Percentiles rank a stretch among this genome's conserved stretches.
phyloP scores from a whole-genome alignment of 495 filamentous ascomycete species.

The Penicillium cataractarum region DNA sequence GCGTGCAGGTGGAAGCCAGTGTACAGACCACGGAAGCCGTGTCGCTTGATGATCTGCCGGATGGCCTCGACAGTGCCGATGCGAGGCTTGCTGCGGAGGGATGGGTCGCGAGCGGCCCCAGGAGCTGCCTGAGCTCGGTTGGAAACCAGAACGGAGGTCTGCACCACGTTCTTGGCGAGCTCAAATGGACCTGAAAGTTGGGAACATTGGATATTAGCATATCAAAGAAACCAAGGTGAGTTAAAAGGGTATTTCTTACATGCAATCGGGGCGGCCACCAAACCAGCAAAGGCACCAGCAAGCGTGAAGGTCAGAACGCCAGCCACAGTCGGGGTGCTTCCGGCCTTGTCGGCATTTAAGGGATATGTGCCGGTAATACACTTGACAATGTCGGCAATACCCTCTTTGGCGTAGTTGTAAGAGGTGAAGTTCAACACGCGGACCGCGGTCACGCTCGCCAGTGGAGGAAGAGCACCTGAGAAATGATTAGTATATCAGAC shows the following conservation, averaged over 20 bases:
- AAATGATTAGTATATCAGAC: slow-evolving; percentile 3
- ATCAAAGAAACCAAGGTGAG: not conserved
- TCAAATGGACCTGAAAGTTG: slow-evolving; percentile 77
- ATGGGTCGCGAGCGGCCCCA: slow-evolving; percentile 58
- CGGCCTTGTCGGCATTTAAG: slow-evolving; percentile 66
- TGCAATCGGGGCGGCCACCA: slow-evolving; percentile 79
- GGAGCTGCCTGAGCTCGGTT: slow-evolving; percentile 63
- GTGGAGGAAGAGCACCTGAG: slow-evolving; percentile 74
- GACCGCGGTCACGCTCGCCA: slow-evolving; percentile 86
- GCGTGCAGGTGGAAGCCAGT: slow-evolving; percentile 81
- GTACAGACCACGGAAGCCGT: slow-evolving; percentile 80
- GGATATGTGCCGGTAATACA: slow-evolving; percentile 68
- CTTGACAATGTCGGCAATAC: slow-evolving; percentile 57
- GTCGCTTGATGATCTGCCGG: slow-evolving; percentile 73
- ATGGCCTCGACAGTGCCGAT: slow-evolving; percentile 82
- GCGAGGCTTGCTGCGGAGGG: slow-evolving; percentile 70
- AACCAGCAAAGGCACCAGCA: slow-evolving; percentile 78
- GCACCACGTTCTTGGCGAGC: slow-evolving; percentile 88
- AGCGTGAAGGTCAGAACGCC: slow-evolving; percentile 75
- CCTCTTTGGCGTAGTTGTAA: slow-evolving; percentile 82
- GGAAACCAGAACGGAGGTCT: slow-evolving; percentile 83
- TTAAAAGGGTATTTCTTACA: slow-evolving; percentile 61
- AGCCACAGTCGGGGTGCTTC: slow-evolving; percentile 68
- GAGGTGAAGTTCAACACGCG: slow-evolving; percentile 92
- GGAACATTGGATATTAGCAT: slow-evolving; percentile 1